Percentiles rank a stretch among this genome's conserved stretches.
Conservation (phyloP, 352 stramenopile species). For the Blastocystis sp. region DNA sequence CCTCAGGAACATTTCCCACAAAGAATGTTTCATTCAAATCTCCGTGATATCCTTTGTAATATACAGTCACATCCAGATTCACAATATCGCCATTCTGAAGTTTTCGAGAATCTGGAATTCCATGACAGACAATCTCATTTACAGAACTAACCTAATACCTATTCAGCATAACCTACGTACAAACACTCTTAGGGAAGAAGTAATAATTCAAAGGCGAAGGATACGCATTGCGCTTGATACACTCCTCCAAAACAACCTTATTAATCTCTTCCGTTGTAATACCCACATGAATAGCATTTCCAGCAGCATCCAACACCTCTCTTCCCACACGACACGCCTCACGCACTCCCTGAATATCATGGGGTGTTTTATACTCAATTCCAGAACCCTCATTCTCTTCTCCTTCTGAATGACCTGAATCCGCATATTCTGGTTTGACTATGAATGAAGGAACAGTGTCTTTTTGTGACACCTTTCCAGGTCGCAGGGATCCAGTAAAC, state of each 20-base stretch:
- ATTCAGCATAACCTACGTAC: conserved; percentile 74
- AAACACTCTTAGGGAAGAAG: conserved; percentile 87
- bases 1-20: conserved; percentile 87
- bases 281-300: conserved; percentile 75
- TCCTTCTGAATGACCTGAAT: conserved; percentile 67
- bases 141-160: conserved; percentile 70
- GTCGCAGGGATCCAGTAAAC: conserved; percentile 74
- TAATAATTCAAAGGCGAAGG: conserved; percentile 93
- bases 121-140: conserved; percentile 91
- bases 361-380: conserved; percentile 83
- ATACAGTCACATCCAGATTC: conserved; percentile 94
- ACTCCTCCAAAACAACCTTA: conserved; percentile 83
- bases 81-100: conserved; percentile 92
- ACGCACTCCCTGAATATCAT: conserved; percentile 86
- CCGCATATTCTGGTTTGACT: conserved; percentile 62
- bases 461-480: conserved; percentile 73
- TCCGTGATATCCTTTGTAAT: conserved; percentile 89
- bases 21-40: conserved; percentile 97
- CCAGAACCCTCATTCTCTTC: conserved; percentile 65
- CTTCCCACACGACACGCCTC: conserved; percentile 77
- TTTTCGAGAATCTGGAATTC: conserved; percentile 88
- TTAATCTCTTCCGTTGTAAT: conserved; percentile 93
- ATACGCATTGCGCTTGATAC: conserved; percentile 83
- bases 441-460: neutral
- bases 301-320: conserved; percentile 89